These are phyloP conservation scores for Heliocybe sulcata DNA, from an alignment of 1,284 basidiomycete species.

Conservation along the genomic window DNA sequence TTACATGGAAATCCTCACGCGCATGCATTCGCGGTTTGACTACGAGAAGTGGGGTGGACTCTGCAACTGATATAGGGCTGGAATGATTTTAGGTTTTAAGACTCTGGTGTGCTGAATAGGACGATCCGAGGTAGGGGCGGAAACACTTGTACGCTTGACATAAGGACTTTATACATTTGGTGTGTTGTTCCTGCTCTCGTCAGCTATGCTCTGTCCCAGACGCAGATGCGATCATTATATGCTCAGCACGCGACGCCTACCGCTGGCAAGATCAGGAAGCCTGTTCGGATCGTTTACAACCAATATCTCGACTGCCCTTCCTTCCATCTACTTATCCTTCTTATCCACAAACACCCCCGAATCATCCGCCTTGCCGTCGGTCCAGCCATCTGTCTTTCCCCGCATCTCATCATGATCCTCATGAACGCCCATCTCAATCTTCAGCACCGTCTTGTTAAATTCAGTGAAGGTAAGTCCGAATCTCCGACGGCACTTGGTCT, in stretches of 20 bases:
- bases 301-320: background rate
- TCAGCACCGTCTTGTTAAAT: conserved; percentile 50
- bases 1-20: conserved; percentile 64
- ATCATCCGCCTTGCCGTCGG: background rate
- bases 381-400: background rate
- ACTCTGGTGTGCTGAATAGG: no score
- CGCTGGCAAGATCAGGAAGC: no score
- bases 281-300: no score
- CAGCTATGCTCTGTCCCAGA: no score
- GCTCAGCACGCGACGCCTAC: no score
- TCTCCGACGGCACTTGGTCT: conserved; percentile 30
- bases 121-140: no score
- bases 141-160: no score
- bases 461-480: conserved; percentile 50
- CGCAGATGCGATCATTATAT: no score
- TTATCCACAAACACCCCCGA: background rate
- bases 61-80: background rate
- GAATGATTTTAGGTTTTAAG: no score
- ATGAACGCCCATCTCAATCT: conserved; percentile 40
- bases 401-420: conserved; percentile 13
- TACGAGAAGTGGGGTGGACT: conserved; percentile 45
- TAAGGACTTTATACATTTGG: no score
- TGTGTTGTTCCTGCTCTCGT: no score
- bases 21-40: conserved; percentile 65
- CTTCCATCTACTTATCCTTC: background rate